Percentiles rank a stretch among this genome's conserved stretches.
Conservation (phyloP, 2,329 filamentous ascomycete genomes). For the Onygenales sp. region DNA sequence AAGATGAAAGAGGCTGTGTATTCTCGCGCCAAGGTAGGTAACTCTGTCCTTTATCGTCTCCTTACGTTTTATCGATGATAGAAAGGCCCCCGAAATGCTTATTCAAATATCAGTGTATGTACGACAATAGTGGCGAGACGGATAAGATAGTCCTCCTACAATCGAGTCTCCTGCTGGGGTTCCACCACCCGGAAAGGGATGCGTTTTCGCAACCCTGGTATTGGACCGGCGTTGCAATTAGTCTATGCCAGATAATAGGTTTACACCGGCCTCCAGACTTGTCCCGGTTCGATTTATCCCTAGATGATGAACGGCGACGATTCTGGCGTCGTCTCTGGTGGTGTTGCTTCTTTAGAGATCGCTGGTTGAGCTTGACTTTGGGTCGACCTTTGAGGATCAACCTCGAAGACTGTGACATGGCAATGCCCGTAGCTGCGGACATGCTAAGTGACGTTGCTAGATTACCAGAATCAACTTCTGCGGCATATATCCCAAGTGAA, state of each 20-base stretch:
- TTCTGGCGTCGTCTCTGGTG: background rate
- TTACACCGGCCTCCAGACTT: background rate
- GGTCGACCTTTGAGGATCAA: background rate
- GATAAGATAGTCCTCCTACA: background rate
- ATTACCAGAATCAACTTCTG: background rate
- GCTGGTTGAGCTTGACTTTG: background rate
- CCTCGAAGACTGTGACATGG: background rate
- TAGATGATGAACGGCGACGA: background rate
- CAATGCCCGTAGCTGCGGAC: background rate
- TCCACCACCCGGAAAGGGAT: background rate
- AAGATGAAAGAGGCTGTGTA: background rate
- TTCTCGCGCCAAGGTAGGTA: background rate
- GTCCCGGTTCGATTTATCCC: background rate
- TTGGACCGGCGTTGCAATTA: background rate
- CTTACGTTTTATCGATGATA: background rate
- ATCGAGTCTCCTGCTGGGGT: background rate
- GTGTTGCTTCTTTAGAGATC: background rate
- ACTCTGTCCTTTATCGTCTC: background rate
- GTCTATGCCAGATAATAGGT: background rate
- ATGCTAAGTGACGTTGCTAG: background rate
- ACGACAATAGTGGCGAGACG: background rate
- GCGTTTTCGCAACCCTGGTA: background rate
- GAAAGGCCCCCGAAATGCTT: background rate
- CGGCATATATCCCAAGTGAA: background rate
- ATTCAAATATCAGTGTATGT: background rate